These are phyloP conservation scores for Penicillium sp. DNA, from an alignment of 2,329 filamentous ascomycete species.

Conservation along the genomic window DNA sequence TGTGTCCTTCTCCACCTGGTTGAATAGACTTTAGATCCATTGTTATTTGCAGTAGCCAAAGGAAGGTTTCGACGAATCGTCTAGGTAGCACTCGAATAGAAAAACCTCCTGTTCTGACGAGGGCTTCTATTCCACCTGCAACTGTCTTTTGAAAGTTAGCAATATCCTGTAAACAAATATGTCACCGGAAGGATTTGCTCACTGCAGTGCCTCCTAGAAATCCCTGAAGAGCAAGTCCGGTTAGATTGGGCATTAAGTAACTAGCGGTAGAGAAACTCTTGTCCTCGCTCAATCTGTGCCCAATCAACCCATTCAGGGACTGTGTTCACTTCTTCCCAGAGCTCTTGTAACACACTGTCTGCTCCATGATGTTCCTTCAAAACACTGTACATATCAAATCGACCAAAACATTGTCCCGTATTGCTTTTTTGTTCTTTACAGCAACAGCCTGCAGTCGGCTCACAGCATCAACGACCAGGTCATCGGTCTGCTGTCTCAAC, in stretches of 20 bases:
- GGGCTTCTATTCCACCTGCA: too few species aligned
- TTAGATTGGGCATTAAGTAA: background rate
- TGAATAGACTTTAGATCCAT: too few species aligned
- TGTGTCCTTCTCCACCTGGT: too few species aligned
- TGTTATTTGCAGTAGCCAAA: too few species aligned
- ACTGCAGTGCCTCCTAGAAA: background rate
- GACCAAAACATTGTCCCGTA: background rate
- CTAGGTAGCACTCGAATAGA: too few species aligned
- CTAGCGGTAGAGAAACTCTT: slow-evolving; percentile 47
- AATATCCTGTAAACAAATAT: too few species aligned
- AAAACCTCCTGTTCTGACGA: too few species aligned
- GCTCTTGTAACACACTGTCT: slow-evolving; percentile 55
- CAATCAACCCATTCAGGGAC: slow-evolving; percentile 76
- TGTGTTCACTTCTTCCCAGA: slow-evolving; percentile 68
- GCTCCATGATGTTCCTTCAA: slow-evolving; percentile 58
- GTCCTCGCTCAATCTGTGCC: slow-evolving; percentile 70
- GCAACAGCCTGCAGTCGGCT: background rate
- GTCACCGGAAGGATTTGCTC: too few species aligned
- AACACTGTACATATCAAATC: slow-evolving; percentile 54
- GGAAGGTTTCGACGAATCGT: too few species aligned
- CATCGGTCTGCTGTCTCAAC: background rate
- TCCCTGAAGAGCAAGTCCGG: background rate
- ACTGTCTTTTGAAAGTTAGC: too few species aligned
- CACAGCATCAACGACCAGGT: background rate
- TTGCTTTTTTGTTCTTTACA: background rate